These are phyloP conservation scores for Aspergillus floridensis DNA, from an alignment of 2,329 filamentous ascomycete genomes.

Conservation along the genomic window DNA sequence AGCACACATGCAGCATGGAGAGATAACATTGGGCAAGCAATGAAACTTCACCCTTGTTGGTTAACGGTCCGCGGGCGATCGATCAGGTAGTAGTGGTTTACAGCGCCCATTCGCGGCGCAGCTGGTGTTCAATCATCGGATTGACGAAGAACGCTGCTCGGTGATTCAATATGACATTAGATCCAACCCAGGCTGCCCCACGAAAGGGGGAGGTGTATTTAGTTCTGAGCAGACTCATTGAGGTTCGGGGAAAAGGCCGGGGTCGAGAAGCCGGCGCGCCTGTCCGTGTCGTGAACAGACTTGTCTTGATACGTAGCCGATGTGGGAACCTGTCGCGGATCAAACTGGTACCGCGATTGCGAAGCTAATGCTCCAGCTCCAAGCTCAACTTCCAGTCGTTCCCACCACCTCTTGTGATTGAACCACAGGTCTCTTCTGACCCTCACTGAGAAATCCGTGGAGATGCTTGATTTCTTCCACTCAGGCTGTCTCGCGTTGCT, in stretches of 20 bases:
- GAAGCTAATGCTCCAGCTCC: not conserved
- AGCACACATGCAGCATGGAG: not conserved
- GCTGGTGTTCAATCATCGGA: not conserved
- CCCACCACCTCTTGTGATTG: not conserved
- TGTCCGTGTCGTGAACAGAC: not conserved
- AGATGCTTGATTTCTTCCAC: constrained; percentile 6
- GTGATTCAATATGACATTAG: not conserved
- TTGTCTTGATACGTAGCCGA: not conserved
- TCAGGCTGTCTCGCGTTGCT: not conserved
- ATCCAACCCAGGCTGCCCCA: not conserved
- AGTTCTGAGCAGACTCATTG: no score
- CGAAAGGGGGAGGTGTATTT: not conserved
- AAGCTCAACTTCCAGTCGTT: not conserved
- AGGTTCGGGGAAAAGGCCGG: not conserved
- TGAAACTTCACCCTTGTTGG: not conserved
- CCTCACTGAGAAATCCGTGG: constrained; percentile 1
- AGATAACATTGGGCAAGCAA: not conserved
- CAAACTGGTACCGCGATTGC: not conserved
- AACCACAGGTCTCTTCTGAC: not conserved
- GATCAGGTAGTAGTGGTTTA: not conserved
- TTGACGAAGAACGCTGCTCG: not conserved
- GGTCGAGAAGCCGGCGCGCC: not conserved
- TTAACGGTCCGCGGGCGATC: not conserved
- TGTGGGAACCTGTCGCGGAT: not conserved
- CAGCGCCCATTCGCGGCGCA: not conserved